A percentile compares a stretch with the other conserved stretches of the same genome.
Conservation (phyloP, 1,284 basidiomycete species). For the Chalciporus piperatoides region DNA sequence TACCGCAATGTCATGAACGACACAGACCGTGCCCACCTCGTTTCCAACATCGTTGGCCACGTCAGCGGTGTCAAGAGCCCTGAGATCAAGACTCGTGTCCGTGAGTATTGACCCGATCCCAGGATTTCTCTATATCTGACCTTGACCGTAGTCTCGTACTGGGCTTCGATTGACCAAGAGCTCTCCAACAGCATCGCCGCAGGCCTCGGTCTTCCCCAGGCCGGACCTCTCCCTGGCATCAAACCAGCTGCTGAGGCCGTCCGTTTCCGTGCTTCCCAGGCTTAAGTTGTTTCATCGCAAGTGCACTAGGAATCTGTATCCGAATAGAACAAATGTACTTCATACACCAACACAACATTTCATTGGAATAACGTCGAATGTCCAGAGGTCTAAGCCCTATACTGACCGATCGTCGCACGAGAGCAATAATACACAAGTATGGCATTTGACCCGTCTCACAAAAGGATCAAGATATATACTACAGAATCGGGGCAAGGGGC, state of each 20-base stretch:
- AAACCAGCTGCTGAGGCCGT: slow-evolving; percentile 59
- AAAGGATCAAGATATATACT: no score
- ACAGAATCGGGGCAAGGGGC: not conserved
- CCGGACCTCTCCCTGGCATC: slow-evolving; percentile 54
- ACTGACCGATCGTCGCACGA: no score
- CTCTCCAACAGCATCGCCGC: slow-evolving; percentile 73
- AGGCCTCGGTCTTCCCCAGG: slow-evolving; percentile 59
- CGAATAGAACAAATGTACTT: not conserved
- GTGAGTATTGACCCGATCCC: slow-evolving; percentile 41
- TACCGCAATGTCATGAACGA: slow-evolving; percentile 79
- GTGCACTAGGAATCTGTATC: not conserved
- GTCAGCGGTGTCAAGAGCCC: slow-evolving; percentile 62
- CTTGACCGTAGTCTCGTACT: slow-evolving; percentile 62
- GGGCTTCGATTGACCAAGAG: slow-evolving; percentile 70
- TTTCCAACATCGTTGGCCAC: slow-evolving; percentile 77
- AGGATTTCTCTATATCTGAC: slow-evolving; percentile 6
- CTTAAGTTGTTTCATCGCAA: not conserved
- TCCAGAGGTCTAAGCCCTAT: no score
- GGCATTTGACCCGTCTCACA: no score
- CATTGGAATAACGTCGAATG: not conserved
- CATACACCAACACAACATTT: not conserved
- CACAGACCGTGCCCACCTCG: slow-evolving; percentile 61
- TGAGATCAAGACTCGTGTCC: slow-evolving; percentile 64
- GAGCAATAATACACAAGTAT: no score
- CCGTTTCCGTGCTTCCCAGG: slow-evolving; percentile 41